Conservation (phyloP, 2,329 filamentous ascomycete species). For the Fonsecaea nubica region DNA sequence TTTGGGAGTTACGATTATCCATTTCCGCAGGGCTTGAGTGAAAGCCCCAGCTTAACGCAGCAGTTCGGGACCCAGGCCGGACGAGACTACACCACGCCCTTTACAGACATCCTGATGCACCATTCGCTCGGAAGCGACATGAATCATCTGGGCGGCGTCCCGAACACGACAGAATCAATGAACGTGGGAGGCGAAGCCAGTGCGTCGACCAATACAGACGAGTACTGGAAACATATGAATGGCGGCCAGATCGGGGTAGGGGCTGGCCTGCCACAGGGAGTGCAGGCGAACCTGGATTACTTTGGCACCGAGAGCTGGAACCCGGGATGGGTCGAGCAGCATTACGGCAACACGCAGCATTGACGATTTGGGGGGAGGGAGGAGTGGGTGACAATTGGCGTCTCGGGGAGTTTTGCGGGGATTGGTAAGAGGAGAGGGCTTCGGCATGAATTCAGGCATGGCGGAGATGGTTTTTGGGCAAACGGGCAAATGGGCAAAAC, state of each 20-base stretch:
- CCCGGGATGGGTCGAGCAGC: conserved; percentile 25
- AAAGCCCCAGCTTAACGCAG: conserved; percentile 18
- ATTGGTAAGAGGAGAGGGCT: no score
- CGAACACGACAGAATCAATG: conserved; percentile 16
- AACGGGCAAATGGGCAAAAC: not conserved
- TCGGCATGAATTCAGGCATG: no score
- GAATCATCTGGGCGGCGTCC: conserved; percentile 16
- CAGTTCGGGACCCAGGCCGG: conserved; percentile 16
- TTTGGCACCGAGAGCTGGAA: conserved; percentile 32
- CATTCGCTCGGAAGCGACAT: conserved; percentile 23
- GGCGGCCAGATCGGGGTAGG: conserved; percentile 21
- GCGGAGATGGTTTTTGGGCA: not conserved
- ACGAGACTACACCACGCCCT: conserved; percentile 24
- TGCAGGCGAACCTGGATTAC: conserved; percentile 34
- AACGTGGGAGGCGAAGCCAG: conserved; percentile 9
- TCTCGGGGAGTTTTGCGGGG: not conserved
- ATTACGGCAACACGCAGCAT: conserved; percentile 16
- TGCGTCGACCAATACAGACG: conserved; percentile 22
- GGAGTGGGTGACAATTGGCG: not conserved
- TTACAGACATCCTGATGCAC: conserved; percentile 34
- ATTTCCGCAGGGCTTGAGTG: conserved; percentile 24
- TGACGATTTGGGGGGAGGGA: not conserved
- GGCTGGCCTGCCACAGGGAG: conserved; percentile 26
- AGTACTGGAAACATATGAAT: conserved; percentile 34
- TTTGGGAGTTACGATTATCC: conserved; percentile 22